Conservation (phyloP, 345 rosid genomes). For the Limnanthes douglasii region DNA sequence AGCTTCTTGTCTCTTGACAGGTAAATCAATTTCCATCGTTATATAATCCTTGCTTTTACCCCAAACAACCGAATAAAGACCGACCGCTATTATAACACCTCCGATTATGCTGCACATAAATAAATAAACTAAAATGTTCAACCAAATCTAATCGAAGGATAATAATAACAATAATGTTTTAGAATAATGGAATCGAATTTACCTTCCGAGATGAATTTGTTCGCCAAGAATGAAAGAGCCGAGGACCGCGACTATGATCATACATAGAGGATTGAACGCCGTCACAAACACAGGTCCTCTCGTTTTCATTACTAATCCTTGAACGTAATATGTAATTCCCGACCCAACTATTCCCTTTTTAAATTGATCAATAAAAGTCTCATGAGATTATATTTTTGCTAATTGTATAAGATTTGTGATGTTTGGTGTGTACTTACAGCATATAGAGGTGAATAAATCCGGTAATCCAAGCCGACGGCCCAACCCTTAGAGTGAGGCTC, state of each 20-base stretch:
- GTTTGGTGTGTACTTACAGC: too few species aligned
- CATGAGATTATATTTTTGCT: too few species aligned
- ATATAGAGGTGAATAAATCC: constrained; percentile 36
- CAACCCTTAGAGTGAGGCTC: constrained; percentile 28
- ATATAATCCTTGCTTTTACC: constrained; percentile 64
- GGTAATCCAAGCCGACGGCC: constrained; percentile 36
- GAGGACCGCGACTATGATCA: constrained; percentile 31
- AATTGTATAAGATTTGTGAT: too few species aligned
- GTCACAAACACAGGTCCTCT: constrained; percentile 45
- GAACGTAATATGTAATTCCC: constrained; percentile 40
- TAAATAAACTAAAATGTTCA: too few species aligned
- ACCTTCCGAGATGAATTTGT: constrained; percentile 41
- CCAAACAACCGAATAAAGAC: constrained; percentile 51
- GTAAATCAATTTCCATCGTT: too few species aligned
- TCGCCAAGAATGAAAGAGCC: constrained; percentile 25
- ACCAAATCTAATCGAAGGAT: too few species aligned
- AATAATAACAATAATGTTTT: too few species aligned
- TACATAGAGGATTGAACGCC: constrained; percentile 42
- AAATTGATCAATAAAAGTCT: too few species aligned
- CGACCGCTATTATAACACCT: constrained; percentile 43
- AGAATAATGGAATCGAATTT: constrained; percentile 3
- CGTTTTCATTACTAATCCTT: constrained; percentile 38
- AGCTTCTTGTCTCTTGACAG: too few species aligned
- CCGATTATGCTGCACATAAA: constrained; percentile 29
- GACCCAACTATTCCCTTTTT: constrained; percentile 31